Base-by-base conservation (phyloP, 306 rosid genomes). In the Hylodesmum podocarpum region DNA sequence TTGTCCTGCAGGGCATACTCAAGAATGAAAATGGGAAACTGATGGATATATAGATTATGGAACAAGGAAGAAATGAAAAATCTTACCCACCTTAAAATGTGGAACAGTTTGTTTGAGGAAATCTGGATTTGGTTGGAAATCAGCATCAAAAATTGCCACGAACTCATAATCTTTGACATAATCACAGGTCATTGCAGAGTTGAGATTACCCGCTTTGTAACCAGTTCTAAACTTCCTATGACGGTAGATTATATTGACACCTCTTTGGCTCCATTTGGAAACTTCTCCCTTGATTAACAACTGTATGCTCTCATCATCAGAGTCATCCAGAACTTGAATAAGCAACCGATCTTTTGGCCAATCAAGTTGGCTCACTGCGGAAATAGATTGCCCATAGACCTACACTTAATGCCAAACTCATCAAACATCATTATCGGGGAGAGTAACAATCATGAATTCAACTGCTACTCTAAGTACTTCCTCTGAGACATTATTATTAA, bases 361-460 rank as follows among this genome's bases (percentile, higher is more conserved):
- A 78, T 90, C 86, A 33, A 90, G 85, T 82, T 90, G 89, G 82
- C 93, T 86, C 8, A 84, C 91, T 7, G 96, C 96, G 5, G 89
- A 89, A 67, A 90, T 83, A 31, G 96, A 90, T 85, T 85, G 91
- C 73, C 87, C 93, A 84, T 90, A 90, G 16, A 90, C 96, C 96
- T 90, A 43, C 76, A 86, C 12, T 55, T 54, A 72, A 75, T 15
- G 61, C 51, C 71, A 83, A 81, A 73, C 15, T 71, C 77, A 44
- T 16, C 75, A 73, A 73, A 24, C 50, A 76, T 34, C 43, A 66
- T 43, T 21, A 65, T 46, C 27, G 19, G 65, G 11, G 54, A 78
- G 41, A 47, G 37, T 63, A 34, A 40, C 49, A 36, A 78, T 73
- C 67, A 67, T 15, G 28, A 31, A 18, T 36, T 29, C 72, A 61